phyloP scores from a whole-genome alignment of 352 stramenopile species.

The Elongisporangium undulatum region DNA sequence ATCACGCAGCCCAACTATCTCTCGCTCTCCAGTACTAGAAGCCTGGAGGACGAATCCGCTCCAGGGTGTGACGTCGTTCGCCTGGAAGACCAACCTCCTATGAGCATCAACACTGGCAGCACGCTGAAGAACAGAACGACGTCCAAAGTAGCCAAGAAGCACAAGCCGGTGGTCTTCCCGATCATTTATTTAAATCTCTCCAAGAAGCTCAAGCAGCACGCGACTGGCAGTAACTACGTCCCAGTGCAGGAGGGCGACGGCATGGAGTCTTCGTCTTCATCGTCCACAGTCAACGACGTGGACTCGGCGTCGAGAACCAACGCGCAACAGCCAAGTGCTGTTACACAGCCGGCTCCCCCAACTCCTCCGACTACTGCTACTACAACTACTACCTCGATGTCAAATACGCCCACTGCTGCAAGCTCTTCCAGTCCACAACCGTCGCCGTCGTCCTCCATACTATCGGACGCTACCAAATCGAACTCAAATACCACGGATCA shows the following conservation, averaged over 20 bases:
- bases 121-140: slow-evolving; percentile 12
- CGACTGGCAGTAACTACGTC: not conserved
- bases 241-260: slow-evolving; percentile 2
- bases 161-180: slow-evolving; percentile 52
- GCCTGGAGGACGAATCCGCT: slow-evolving; percentile 19
- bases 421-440: not conserved
- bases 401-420: not conserved
- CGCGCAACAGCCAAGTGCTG: not conserved
- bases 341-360: not conserved
- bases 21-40: slow-evolving; percentile 64
- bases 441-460: slow-evolving; percentile 9
- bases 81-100: slow-evolving; percentile 2
- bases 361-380: not conserved
- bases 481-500: slow-evolving; percentile 18
- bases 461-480: slow-evolving; percentile 1
- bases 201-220: slow-evolving; percentile 57
- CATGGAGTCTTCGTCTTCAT: not conserved
- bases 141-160: slow-evolving; percentile 23
- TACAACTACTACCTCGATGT: not conserved
- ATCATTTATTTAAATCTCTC: slow-evolving; percentile 84
- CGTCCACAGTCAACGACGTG: not conserved
- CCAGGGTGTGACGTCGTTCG: not conserved
- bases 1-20: slow-evolving; percentile 44
- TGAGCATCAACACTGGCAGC: slow-evolving; percentile 15
- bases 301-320: not conserved